Evolutionary conservation across 2,329 filamentous ascomycete genomes (phyloP).

Genomic region (Hypoxylon rubiginosum): DNA sequence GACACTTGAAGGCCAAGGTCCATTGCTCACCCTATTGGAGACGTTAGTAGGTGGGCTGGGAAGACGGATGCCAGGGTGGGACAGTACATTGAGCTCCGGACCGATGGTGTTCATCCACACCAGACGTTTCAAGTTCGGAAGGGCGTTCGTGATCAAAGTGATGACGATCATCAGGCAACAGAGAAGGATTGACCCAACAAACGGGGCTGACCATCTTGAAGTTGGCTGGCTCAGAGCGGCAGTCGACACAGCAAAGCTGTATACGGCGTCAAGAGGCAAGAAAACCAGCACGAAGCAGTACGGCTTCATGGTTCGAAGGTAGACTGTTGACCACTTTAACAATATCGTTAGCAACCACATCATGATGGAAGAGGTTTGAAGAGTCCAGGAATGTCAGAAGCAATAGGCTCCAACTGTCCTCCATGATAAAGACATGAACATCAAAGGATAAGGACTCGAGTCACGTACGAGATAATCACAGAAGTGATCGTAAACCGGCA

Average conservation of each 20-base stretch:
- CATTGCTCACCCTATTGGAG: not conserved
- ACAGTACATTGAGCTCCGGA: slow-evolving; percentile 8
- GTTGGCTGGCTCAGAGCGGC: slow-evolving; percentile 6
- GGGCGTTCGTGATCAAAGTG: slow-evolving; percentile 6
- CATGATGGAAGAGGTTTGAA: not conserved
- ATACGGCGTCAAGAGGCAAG: slow-evolving; percentile 31
- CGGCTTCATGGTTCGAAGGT: slow-evolving; percentile 40
- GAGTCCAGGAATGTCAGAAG: not conserved
- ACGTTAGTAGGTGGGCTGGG: not conserved
- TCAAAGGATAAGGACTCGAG: no score
- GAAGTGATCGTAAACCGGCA: slow-evolving; percentile 39
- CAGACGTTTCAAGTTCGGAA: slow-evolving; percentile 3
- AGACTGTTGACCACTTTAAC: slow-evolving; percentile 20
- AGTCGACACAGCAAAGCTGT: slow-evolving; percentile 21
- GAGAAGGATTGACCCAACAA: slow-evolving; percentile 15
- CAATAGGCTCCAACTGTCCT: not conserved
- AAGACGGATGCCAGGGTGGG: not conserved
- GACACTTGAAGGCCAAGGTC: slow-evolving; percentile 32
- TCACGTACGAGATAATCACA: slow-evolving; percentile 18
- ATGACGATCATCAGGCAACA: slow-evolving; percentile 3
- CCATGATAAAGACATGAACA: no score
- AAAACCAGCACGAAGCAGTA: slow-evolving; percentile 35
- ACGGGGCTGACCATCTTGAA: slow-evolving; percentile 11
- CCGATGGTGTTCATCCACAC: slow-evolving; percentile 7
- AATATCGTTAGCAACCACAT: no score